Base-by-base conservation (phyloP, 371 early-diverging fungal species). In the Gilbertella persicaria region DNA sequence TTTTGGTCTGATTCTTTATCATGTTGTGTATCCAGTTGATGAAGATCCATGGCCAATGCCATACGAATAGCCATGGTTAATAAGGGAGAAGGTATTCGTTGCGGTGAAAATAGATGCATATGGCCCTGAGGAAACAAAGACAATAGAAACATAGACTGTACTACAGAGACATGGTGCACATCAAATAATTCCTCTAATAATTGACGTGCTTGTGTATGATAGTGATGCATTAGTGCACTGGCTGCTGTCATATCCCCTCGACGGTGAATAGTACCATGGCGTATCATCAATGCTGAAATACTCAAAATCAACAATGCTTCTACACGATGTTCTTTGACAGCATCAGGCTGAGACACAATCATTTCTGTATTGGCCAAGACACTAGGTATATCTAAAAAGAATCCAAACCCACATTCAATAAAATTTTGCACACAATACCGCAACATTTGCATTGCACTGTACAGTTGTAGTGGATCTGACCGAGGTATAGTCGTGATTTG, bases 111-210 rank as follows among this genome's bases (percentile, higher is more conserved):
- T 23, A 75, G 40, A 20, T 67, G 64, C 1, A 54, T 53, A 40
- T 72, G 76, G 2, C 66, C 66, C 16, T 71, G 67, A 1, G 74
- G 68, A 44, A 57, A 71, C 9, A 71, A 37, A 9, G 78, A 78
- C 4, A 73, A 48, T 20, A 78, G 55, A 23, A 71, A 60, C 40
- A 78, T 53, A 1, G 78, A 66, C 25, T 69, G 72, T 7, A 78
- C 59, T 10, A 78, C 60, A 8, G 55, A 55, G 9, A 73, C 53
- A 53, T 78, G 68, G n/a, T 54, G 63, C 0, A 65, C 58, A 44
- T 71, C 78, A 57, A 78, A 78, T 14, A 73, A 43, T 44, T 78
- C 70, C 53, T 73, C 68, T 35, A 78, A 48, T 28, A 73, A 29
- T 6, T 58, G 43, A 13, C 59, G 60, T n/a, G 78, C 78, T 25